These are phyloP conservation scores for Musa schizocarpa DNA, from an alignment of 176 grass and related monocot genomes.

Conservation along the genomic window DNA sequence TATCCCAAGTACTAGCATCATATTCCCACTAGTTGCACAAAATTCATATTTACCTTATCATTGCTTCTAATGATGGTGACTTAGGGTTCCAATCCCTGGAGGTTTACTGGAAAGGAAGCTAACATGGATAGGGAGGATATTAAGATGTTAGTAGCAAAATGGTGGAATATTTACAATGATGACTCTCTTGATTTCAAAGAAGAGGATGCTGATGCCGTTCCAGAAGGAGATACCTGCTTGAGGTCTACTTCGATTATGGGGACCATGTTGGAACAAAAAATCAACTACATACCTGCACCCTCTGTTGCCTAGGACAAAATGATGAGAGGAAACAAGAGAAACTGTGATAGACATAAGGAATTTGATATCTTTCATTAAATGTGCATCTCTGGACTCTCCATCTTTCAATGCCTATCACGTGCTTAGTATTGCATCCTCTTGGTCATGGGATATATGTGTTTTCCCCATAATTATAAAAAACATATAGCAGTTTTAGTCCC, in stretches of 20 bases:
- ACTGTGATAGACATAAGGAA: not conserved
- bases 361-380: not conserved
- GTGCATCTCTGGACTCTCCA: not conserved
- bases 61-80: not conserved
- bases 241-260: not conserved
- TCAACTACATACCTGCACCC: not conserved
- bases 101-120: constrained; percentile 7
- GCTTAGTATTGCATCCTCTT: not conserved
- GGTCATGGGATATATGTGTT: not conserved
- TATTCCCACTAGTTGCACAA: not conserved
- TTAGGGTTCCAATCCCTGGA: constrained; percentile 9
- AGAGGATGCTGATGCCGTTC: not conserved
- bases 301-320: not conserved
- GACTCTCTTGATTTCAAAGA: constrained; percentile 1
- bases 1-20: not conserved
- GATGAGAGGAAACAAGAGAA: not conserved
- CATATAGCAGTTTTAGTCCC: not conserved
- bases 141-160: constrained; percentile 13
- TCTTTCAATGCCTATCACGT: not conserved
- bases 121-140: constrained; percentile 11
- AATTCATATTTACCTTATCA: not conserved
- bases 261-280: not conserved
- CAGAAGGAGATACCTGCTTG: not conserved
- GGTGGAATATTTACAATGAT: constrained; percentile 2
- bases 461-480: not conserved